A percentile compares a stretch with the other conserved stretches of the same genome.
These are phyloP conservation scores for Hypoxylon lenormandii DNA, from an alignment of 495 filamentous ascomycete species.

Conservation along the genomic window DNA sequence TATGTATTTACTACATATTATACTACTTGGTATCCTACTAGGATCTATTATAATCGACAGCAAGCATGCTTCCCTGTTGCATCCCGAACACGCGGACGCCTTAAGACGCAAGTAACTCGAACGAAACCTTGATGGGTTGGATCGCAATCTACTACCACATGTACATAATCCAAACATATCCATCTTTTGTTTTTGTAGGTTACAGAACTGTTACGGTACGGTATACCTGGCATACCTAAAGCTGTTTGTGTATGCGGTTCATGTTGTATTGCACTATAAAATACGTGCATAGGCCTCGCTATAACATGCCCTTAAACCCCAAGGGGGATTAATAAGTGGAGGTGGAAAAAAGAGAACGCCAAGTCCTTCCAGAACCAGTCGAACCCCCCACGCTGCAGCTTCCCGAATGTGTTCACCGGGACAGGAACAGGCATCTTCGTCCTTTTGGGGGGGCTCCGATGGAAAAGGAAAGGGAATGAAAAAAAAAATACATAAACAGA, in stretches of 20 bases:
- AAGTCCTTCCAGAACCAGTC: slow-evolving; percentile 45
- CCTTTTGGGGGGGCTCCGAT: neutral
- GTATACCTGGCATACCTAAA: too few species aligned
- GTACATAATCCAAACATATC: neutral
- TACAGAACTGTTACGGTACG: too few species aligned
- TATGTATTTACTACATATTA: neutral
- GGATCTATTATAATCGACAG: slow-evolving; percentile 18
- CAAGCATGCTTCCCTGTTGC: slow-evolving; percentile 22
- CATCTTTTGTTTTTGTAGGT: neutral
- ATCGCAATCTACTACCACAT: slow-evolving; percentile 17
- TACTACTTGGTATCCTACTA: neutral
- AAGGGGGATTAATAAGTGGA: too few species aligned
- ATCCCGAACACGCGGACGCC: slow-evolving; percentile 29
- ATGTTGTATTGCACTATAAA: too few species aligned
- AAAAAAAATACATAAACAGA: too few species aligned
- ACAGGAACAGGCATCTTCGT: slow-evolving; percentile 24
- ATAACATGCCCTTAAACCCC: neutral
- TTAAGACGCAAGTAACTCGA: neutral
- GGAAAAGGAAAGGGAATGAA: neutral
- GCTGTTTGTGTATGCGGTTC: too few species aligned
- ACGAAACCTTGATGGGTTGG: slow-evolving; percentile 14
- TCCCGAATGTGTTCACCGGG: slow-evolving; percentile 43
- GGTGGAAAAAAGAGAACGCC: slow-evolving; percentile 8
- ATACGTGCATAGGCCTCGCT: too few species aligned
- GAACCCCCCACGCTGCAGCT: slow-evolving; percentile 37